Percentiles rank a stretch among this genome's conserved stretches.
These are phyloP conservation scores for Pyricularia pennisetigena DNA, from an alignment of 2,329 filamentous ascomycete genomes.

Conservation along the genomic window DNA sequence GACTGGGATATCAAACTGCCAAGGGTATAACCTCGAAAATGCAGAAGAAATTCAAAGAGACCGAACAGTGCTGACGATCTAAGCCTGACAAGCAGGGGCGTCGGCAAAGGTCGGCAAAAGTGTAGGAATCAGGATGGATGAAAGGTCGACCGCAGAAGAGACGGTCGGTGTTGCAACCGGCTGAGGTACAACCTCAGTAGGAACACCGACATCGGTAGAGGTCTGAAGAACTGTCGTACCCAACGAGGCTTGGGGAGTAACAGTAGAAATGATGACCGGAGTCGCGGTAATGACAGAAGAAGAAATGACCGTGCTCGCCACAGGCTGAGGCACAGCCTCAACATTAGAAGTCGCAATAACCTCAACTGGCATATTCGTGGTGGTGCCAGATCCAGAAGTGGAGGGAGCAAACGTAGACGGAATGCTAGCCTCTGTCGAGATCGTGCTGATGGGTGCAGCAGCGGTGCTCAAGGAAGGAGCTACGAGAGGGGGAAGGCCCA, in stretches of 20 bases:
- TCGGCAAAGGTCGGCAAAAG: background rate
- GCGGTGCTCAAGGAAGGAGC: background rate
- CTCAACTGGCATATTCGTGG: background rate
- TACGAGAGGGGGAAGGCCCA: background rate
- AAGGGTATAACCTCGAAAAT: background rate
- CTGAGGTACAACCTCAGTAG: background rate
- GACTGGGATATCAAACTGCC: background rate
- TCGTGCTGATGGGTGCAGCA: background rate
- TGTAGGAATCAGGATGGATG: background rate
- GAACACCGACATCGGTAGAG: background rate
- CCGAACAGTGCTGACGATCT: background rate
- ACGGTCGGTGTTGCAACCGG: background rate
- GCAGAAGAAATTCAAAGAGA: background rate
- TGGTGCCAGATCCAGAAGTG: background rate
- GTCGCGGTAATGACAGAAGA: background rate
- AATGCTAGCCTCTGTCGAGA: background rate
- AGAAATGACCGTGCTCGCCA: background rate
- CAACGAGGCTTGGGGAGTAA: background rate
- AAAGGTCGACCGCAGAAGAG: background rate
- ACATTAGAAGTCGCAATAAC: background rate
- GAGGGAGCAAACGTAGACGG: background rate
- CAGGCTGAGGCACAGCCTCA: background rate
- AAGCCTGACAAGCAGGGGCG: background rate
- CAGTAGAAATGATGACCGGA: background rate
- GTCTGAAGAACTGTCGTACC: background rate